These are phyloP conservation scores for Lathyrus oleraceus DNA, from an alignment of 306 rosid species.

Conservation along the genomic window DNA sequence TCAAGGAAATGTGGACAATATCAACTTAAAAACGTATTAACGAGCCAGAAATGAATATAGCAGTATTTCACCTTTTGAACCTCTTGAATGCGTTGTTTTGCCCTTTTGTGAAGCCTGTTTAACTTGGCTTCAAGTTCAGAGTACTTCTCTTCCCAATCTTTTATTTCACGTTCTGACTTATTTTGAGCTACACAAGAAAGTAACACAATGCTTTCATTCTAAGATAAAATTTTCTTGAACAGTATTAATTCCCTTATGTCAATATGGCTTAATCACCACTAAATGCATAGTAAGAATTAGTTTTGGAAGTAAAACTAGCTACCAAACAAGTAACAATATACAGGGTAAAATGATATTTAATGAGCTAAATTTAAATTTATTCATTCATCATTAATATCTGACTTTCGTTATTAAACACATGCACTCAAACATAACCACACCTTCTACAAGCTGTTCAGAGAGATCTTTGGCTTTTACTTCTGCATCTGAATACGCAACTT, in stretches of 20 bases:
- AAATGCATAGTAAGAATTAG: conserved; percentile 25
- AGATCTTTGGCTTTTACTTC: conserved; percentile 77
- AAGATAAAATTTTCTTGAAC: conserved; percentile 24
- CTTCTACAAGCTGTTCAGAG: conserved; percentile 77
- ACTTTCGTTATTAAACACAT: conserved; percentile 21
- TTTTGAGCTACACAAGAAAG: conserved; percentile 61
- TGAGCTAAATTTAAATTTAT: conserved; percentile 17
- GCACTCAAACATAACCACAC: conserved; percentile 49
- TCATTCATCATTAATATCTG: conserved; percentile 8
- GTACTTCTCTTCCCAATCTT: conserved; percentile 92
- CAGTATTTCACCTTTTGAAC: conserved; percentile 70
- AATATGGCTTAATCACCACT: conserved; percentile 4
- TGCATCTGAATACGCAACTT: conserved; percentile 63
- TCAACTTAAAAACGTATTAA: conserved; percentile 7
- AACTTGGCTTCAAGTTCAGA: conserved; percentile 88
- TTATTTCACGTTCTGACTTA: conserved; percentile 77
- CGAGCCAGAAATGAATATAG: conserved; percentile 24
- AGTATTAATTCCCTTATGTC: conserved; percentile 13
- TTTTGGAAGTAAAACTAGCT: conserved; percentile 18
- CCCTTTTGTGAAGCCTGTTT: conserved; percentile 93
- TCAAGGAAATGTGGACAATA: conserved; percentile 27
- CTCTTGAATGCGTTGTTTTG: conserved; percentile 98
- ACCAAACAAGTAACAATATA: conserved; percentile 17
- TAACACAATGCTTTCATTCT: conserved; percentile 40
- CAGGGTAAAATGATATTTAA: conserved; percentile 12